phyloP scores from a whole-genome alignment of 2,329 filamentous ascomycete species.

The Magnaporthales sp. region DNA sequence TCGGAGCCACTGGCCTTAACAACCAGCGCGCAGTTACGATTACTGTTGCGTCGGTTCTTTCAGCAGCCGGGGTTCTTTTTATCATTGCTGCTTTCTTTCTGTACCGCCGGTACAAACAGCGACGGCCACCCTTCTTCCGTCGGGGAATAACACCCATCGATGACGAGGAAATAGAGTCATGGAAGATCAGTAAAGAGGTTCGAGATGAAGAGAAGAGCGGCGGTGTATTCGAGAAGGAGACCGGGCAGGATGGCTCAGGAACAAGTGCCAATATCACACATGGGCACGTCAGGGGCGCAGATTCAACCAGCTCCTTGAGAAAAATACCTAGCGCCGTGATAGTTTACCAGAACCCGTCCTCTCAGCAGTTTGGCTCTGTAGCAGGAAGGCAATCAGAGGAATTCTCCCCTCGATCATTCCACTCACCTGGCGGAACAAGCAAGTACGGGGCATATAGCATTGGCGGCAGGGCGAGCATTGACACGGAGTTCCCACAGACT shows the following conservation, averaged over 20 bases:
- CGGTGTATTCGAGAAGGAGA: conserved; percentile 6
- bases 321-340: conserved; percentile 22
- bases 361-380: background rate
- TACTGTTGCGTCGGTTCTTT: conserved; percentile 38
- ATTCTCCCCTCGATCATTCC: conserved; percentile 19
- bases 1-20: background rate
- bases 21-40: conserved; percentile 35
- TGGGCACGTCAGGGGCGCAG: background rate
- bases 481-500: conserved; percentile 31
- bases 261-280: background rate
- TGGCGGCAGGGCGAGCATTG: conserved; percentile 17
- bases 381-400: conserved; percentile 31
- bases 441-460: conserved; percentile 2
- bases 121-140: conserved; percentile 33
- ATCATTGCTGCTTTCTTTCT: conserved; percentile 28
- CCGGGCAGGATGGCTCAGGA: conserved; percentile 11
- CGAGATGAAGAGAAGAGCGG: conserved; percentile 18
- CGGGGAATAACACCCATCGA: conserved; percentile 53
- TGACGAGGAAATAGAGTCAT: conserved; percentile 58
- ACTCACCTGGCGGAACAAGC: conserved; percentile 14
- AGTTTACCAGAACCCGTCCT: background rate
- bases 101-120: conserved; percentile 27
- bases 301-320: conserved; percentile 17
- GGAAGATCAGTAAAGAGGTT: conserved; percentile 35
- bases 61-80: conserved; percentile 33